Evolutionary conservation across 2,329 filamentous ascomycete genomes (phyloP).

Genomic region (Biscogniauxia marginata): DNA sequence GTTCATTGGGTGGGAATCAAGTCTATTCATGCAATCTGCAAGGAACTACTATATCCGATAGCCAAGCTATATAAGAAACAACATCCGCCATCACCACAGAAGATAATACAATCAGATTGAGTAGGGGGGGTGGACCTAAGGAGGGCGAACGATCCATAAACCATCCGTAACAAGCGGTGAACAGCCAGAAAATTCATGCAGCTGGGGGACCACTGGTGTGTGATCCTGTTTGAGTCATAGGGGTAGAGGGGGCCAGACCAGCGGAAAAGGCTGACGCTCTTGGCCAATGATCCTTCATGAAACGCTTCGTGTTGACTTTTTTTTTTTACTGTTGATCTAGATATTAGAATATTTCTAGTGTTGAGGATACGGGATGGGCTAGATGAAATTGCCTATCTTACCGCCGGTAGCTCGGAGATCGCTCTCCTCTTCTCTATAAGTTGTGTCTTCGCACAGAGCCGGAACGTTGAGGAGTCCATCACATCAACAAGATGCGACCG

Average conservation of each 20-base stretch:
- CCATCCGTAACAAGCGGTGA: neutral
- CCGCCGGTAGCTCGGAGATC: neutral
- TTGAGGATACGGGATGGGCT: neutral
- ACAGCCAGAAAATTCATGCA: neutral
- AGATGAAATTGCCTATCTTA: neutral
- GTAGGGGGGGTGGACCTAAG: neutral
- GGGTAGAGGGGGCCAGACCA: neutral
- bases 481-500: slow-evolving; percentile 6
- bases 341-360: neutral
- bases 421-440: neutral
- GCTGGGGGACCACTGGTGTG: neutral
- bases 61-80: neutral
- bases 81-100: neutral
- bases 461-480: neutral
- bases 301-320: neutral
- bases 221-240: neutral
- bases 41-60: neutral
- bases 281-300: neutral
- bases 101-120: neutral
- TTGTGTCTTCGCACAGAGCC: neutral
- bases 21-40: neutral
- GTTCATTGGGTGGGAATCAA: neutral
- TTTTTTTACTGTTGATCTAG: neutral
- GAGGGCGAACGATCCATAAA: neutral
- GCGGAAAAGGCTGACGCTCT: neutral